Evolutionary conservation across 345 rosid genomes (phyloP).

Genomic region (Dipteronia dyeriana): DNA sequence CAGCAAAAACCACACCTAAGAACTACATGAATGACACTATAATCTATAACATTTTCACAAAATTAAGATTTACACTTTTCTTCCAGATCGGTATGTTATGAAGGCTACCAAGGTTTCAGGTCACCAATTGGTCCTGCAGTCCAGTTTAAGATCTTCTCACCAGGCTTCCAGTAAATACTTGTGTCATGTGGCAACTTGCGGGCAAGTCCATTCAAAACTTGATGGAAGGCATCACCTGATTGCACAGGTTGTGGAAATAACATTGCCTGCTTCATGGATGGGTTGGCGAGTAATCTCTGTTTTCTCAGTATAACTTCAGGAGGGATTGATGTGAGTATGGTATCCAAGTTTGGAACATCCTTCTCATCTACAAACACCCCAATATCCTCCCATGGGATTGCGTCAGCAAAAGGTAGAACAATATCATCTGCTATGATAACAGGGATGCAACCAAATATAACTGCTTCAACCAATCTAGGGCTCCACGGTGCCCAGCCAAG

Average conservation of each 20-base stretch:
- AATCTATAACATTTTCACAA: conserved; percentile 12
- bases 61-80: conserved; percentile 26
- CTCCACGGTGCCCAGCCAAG: conserved; percentile 99
- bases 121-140: conserved; percentile 92
- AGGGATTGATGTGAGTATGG: conserved; percentile 89
- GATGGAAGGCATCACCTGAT: conserved; percentile 96
- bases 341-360: conserved; percentile 87
- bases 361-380: conserved; percentile 95
- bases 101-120: conserved; percentile 87
- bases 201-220: conserved; percentile 90
- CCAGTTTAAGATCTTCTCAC: conserved; percentile 82
- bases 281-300: conserved; percentile 95
- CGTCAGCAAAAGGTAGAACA: conserved; percentile 93
- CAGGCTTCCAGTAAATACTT: conserved; percentile 56
- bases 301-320: conserved; percentile 80
- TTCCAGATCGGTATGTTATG: conserved; percentile 6
- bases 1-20: background rate
- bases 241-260: conserved; percentile 93
- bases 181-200: conserved; percentile 82
- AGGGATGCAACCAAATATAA: conserved; percentile 99
- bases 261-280: conserved; percentile 98
- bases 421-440: conserved; percentile 97
- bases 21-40: background rate
- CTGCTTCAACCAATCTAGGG: conserved; percentile 97
- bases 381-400: conserved; percentile 98